Evolutionary conservation across 768 basidiomycete genomes (phyloP), one percentile per base, ranked within the genome.

Genomic region (Calocybe gangraenosa): DNA sequence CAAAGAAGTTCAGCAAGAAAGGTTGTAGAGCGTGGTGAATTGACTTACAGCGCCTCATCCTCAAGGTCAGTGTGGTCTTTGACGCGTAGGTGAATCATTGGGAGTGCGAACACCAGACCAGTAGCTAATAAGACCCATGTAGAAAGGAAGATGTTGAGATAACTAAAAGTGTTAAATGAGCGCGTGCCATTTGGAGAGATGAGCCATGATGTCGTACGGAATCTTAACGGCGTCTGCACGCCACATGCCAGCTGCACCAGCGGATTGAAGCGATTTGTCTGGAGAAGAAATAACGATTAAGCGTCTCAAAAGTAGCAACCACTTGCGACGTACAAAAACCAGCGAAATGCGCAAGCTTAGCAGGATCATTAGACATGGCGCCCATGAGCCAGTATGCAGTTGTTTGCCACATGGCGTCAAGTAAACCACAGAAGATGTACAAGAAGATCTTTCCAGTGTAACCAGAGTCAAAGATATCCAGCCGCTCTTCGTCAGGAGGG

Each of bases 401-500:
- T 2, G 85, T 88, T 60, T 92, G 90, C 86, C 88, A 92, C 78
- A 87, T 83, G 1, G 88, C 72, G 53, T 92, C 90, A 45, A 89
- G 71, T 7, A 91, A 51, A 36, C 87, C 85, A 51, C 79, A 86
- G 65, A 82, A 79, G 55, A 87, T 76, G 63, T 82, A 89, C 7
- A 91, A 63, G 64, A 74, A 74, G 1, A 82, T 65, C 43, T 75
- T 72, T 31, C 70, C 77, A n/a, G 72, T 60, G 57, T 87, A 92
- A 0, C 62, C 65, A 1, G 61, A 49, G 51, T 81, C 76, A 47
- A 60, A 64, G 44, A 87, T 77, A 59, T 89, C 85, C 49, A 87
- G 76, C 48, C 76, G 75, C 15, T 60, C 23, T 0, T 67, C 50
- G 22, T 65, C 58, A 4, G 64, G 48, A 0, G 68, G 65, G 14